Evolutionary conservation across 495 filamentous ascomycete genomes (phyloP), one percentile per base, ranked within the genome.

Genomic region (Penicillium bovifimosum): DNA sequence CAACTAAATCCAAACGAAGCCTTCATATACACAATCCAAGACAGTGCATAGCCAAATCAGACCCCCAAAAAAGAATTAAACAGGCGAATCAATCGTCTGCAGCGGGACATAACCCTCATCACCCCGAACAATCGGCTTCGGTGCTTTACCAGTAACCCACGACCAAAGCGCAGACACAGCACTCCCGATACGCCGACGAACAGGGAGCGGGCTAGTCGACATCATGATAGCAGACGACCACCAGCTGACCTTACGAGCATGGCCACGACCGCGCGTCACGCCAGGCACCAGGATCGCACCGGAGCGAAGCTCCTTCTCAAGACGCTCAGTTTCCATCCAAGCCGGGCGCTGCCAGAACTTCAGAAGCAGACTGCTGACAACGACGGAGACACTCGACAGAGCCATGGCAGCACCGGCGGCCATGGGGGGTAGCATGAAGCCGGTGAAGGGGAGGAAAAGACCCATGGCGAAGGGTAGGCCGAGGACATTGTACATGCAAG

Each of bases 401-500:
- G 92, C 95, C 93, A 99, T 99, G 16, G 95, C 95, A 3, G 85
- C 88, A 13, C 91, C 92, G 7, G 93, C 95, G 28, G 89, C 90
- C 87, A 96, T 91, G 9, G 93, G 93, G 50, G 93, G 93, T 53
- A 99, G 70, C 71, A 88, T 86, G 56, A 83, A 81, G 3, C 92
- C 91, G 5, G 92, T 93, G 46, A 93, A 81, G 0, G 93, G 93
- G 24, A 99, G 76, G 76, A 96, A 91, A 8, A 80, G 50, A 5
- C 93, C 93, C 93, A 97, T 97, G 9, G 93, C 93, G 56, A 99
- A 96, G 20, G 93, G 93, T 2, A 99, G 75, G 4, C 93, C 93
- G 56, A 97, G 75, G 42, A 90, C 47, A 68, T 99, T 99, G 77
- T 99, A 99, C 45, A 88, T 64, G 64, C 88, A 96, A 3, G 90